phyloP scores from a whole-genome alignment of 2,329 filamentous ascomycete species.

The Aspergillus flavus region DNA sequence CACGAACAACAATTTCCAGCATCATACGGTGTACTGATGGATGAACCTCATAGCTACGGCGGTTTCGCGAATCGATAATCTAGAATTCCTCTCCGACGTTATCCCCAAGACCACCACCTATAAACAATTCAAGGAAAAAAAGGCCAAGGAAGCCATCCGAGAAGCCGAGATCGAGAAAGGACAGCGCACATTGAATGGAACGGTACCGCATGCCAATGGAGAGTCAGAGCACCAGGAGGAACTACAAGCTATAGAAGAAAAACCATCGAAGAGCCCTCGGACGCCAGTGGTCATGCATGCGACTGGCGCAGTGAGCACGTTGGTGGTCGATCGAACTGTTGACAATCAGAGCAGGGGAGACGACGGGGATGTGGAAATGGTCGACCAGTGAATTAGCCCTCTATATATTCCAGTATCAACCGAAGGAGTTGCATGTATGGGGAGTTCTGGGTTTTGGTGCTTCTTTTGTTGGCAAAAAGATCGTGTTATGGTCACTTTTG shows the following conservation, averaged over 20 bases:
- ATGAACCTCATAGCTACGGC: conserved; percentile 65
- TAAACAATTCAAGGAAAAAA: conserved; percentile 73
- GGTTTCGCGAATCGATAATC: conserved; percentile 83
- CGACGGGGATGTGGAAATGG: conserved; percentile 64
- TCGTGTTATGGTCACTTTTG: conserved; percentile 2
- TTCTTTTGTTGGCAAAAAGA: conserved; percentile 12
- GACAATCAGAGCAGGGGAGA: conserved; percentile 43
- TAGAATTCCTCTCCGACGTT: conserved; percentile 91
- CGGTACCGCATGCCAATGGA: conserved; percentile 28
- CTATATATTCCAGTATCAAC: conserved; percentile 1
- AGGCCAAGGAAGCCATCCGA: conserved; percentile 41
- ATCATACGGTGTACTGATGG: conserved; percentile 12
- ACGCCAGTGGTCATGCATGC: conserved; percentile 36
- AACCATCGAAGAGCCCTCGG: conserved; percentile 31
- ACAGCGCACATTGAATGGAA: conserved; percentile 41
- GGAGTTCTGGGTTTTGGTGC: conserved; percentile 7
- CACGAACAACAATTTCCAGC: neutral
- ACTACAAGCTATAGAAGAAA: conserved; percentile 19
- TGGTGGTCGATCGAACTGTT: conserved; percentile 57
- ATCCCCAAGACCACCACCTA: conserved; percentile 84
- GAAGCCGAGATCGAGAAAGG: conserved; percentile 39
- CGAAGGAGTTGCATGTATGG: conserved; percentile 12
- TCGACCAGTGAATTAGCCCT: conserved; percentile 34
- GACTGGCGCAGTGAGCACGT: conserved; percentile 52
- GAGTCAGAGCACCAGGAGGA: conserved; percentile 21